Base-by-base conservation (phyloP, 2,329 filamentous ascomycete species). In the Talaromyces amestolkiae region DNA sequence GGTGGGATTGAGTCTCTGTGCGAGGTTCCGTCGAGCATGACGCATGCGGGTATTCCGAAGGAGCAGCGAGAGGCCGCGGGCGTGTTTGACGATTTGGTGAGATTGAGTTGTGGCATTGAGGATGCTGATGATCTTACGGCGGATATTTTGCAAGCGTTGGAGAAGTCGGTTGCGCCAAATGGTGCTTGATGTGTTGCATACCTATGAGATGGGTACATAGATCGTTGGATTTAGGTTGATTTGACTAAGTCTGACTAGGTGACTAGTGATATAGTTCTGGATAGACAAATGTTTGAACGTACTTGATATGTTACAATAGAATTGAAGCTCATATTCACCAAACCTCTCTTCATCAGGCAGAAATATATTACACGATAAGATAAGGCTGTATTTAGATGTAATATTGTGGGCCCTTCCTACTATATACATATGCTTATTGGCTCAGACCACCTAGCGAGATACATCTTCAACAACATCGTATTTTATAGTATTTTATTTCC, bases 1-100 rank as follows among this genome's bases (percentile, higher is more conserved):
- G 95, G 95, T 67, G 95, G 94, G 64, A 90, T 99, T 58, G 95
- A 99, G 86, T 91, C 87, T 74, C 84, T 99, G 68, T 89, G 93
- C 71, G 95, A 99, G 81, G 87, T 99, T 2, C 95, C 95, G 24
- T 91, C 91, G 72, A 91, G 89, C 80, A 99, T 99, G 95, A 99
- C 95, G 19, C 95, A 99, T 79, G 91, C 93, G 27, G 95, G 94
- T 66, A 99, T 99, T 70, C 95, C 95, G 59, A 87, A 86, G 76
- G 93, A 93, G 67, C 88, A 96, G 83, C 86, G 95, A 65, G 95
- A 99, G 84, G 90, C 89, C 3, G 93, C 95, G 0, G 95, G 95
- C 67, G 93, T 99, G 37, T 98, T 89, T 74, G 95, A 99, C 75
- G 95, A 99, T 77, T 85, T 99, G 8, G 91, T 99, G 35, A 87